These are phyloP conservation scores for Aspergillus sp. DNA, from an alignment of 2,329 filamentous ascomycete species.

Conservation along the genomic window DNA sequence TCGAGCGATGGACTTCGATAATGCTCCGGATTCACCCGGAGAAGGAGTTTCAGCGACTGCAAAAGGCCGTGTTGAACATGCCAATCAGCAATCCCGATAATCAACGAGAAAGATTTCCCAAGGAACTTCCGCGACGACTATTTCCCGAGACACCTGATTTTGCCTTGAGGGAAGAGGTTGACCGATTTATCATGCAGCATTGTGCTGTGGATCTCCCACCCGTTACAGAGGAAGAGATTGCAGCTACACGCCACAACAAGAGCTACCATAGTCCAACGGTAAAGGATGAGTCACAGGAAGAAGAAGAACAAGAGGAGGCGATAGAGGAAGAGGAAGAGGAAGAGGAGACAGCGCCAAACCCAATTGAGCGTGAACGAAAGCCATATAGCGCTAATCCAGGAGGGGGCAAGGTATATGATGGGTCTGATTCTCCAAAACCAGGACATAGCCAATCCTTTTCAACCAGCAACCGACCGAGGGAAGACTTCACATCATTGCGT, in stretches of 20 bases:
- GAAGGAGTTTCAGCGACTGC: conserved; percentile 62
- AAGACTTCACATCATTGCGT: conserved; percentile 50
- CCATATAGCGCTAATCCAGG: conserved; percentile 56
- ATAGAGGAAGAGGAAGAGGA: conserved; percentile 34
- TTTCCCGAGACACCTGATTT: conserved; percentile 56
- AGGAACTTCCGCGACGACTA: conserved; percentile 64
- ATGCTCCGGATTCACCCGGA: conserved; percentile 70
- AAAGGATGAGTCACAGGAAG: conserved; percentile 19
- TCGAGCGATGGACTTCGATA: conserved; percentile 62
- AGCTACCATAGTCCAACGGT: conserved; percentile 13
- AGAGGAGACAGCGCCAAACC: conserved; percentile 37
- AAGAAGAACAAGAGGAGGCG: conserved; percentile 30
- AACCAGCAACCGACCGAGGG: conserved; percentile 45
- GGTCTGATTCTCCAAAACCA: conserved; percentile 13
- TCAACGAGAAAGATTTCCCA: conserved; percentile 65
- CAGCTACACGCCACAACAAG: conserved; percentile 18
- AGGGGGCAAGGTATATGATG: conserved; percentile 49
- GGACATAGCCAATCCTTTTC: conserved; percentile 21
- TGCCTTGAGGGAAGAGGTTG: conserved; percentile 51
- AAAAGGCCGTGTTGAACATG: conserved; percentile 59
- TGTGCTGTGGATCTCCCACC: conserved; percentile 41
- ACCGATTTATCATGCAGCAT: conserved; percentile 50
- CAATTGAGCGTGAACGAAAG: conserved; percentile 58
- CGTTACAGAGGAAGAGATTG: conserved; percentile 29
- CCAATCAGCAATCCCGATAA: conserved; percentile 61